Evolutionary conservation across 2,329 filamentous ascomycete species (phyloP), one percentile per base, ranked within the genome.

Genomic region (Stagonosporopsis tanaceti): DNA sequence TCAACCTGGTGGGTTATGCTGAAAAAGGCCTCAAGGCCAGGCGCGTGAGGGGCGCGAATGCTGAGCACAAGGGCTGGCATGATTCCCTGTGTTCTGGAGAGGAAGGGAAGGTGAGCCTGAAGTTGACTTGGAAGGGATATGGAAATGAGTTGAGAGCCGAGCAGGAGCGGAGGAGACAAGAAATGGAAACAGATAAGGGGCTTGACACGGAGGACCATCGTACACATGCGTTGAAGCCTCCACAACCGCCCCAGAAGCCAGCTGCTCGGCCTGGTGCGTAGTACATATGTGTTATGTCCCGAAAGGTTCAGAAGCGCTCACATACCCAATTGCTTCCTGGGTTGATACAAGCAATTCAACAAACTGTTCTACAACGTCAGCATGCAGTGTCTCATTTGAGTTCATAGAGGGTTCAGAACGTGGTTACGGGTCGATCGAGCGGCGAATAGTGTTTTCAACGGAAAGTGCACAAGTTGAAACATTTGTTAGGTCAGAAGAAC

Each of bases 81-180:
- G 57, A 57, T 7, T 55, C 54, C 1, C 27, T 72, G 47, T 27
- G 39, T 32, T 35, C 32, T 14, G 67, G 64, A 11, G 54, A 72
- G 73, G 48, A 78, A 80, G 28, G 78, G 76, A 11, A 78, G 78
- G 28, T 46, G 24, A 57, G 27, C 8, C 6, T 64, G 8, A 48
- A 35, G 4, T 28, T 65, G 7, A 46, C 57, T 2, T 65, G 62
- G 65, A 64, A 38, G 44, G 53, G 22, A 1, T 53, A 44, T 37
- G 57, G 53, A 8, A 46, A 30, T 6, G 62, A 64, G 7, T 24
- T 57, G 38, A 44, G 37, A 37, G 54, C 37, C 6, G 48, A 48
- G 6, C 37, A 47, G 28, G 44, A 51, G 37, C 41, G 17, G n/a
- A 25, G 27, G 20, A 11, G 22, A 11, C 32, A 15, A 6, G 25